These are phyloP conservation scores for Tuber microsphaerosporum DNA, from an alignment of 495 filamentous ascomycete genomes.

Conservation along the genomic window DNA sequence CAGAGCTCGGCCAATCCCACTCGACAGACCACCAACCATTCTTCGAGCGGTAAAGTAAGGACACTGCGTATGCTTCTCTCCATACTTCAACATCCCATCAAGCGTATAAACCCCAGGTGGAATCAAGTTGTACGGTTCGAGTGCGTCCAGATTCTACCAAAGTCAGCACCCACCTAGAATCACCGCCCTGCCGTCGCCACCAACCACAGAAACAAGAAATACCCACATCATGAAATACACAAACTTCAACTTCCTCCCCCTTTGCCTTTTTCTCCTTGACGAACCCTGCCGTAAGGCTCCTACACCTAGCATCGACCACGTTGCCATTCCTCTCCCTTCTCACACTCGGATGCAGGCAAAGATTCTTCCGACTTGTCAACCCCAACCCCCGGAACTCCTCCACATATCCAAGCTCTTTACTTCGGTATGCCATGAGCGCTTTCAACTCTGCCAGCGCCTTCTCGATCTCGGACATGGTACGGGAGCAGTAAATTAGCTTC, in stretches of 20 bases:
- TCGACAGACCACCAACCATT: constrained; percentile 57
- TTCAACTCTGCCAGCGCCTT: constrained; percentile 92
- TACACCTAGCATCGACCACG: constrained; percentile 87
- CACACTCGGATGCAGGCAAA: constrained; percentile 92
- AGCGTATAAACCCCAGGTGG: constrained; percentile 93
- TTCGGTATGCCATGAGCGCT: constrained; percentile 85
- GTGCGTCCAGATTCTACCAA: constrained; percentile 74
- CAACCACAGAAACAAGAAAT: background rate
- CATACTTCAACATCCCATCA: constrained; percentile 78
- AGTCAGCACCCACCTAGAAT: constrained; percentile 21
- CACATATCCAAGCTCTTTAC: constrained; percentile 72
- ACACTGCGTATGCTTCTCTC: constrained; percentile 91
- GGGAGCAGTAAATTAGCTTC: constrained; percentile 97
- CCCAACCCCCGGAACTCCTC: constrained; percentile 92
- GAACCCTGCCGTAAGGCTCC: constrained; percentile 92
- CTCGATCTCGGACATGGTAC: constrained; percentile 93
- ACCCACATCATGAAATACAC: constrained; percentile 84
- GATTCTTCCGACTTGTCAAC: constrained; percentile 90
- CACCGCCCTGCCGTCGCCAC: background rate
- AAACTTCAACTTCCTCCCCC: constrained; percentile 88
- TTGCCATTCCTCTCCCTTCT: constrained; percentile 90
- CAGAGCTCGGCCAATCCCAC: background rate
- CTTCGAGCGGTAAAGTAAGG: constrained; percentile 92
- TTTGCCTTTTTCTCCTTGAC: constrained; percentile 93
- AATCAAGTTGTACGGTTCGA: constrained; percentile 89